phyloP scores from a whole-genome alignment of 1,139 yeast genomes.

The Yamadazyma pseudoaaseri region DNA sequence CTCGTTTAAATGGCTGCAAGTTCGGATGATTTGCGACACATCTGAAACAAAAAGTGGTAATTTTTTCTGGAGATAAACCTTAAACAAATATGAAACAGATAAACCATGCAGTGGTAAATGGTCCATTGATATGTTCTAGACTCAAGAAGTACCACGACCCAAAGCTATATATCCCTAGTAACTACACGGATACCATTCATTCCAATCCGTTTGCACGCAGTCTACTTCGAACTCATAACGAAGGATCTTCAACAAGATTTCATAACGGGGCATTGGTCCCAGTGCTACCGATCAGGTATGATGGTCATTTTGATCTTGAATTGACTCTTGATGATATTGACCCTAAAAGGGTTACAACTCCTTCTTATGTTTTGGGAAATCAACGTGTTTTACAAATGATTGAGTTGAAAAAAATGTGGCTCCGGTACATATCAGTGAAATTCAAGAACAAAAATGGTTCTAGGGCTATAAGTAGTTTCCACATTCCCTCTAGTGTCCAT shows the following conservation, averaged over 20 bases:
- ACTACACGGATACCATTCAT: constrained; percentile 8
- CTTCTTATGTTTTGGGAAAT: constrained; percentile 13
- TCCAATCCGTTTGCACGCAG: constrained; percentile 13
- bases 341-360: constrained; percentile 6
- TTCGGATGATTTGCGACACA: constrained; percentile 2
- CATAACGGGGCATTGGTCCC: constrained; percentile 13
- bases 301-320: constrained; percentile 1
- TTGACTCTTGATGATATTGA: constrained; percentile 5
- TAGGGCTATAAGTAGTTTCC: constrained; percentile 1
- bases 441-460: constrained; percentile 10
- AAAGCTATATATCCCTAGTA: constrained; percentile 4
- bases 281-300: constrained; percentile 5
- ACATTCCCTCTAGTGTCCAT: constrained; percentile 2
- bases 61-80: constrained; percentile 4
- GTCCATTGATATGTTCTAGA: constrained; percentile 6
- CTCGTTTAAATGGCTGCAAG: constrained; percentile 8
- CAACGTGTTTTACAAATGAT: constrained; percentile 7
- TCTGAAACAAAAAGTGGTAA: constrained; percentile 7
- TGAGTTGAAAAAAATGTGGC: constrained; percentile 8
- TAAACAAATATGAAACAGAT: constrained; percentile 12
- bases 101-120: neutral
- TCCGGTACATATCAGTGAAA: constrained; percentile 12
- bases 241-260: constrained; percentile 9
- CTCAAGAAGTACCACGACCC: constrained; percentile 8
- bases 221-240: constrained; percentile 11